phyloP scores from a whole-genome alignment of 2,329 filamentous ascomycete species.

The Neurospora sp. region DNA sequence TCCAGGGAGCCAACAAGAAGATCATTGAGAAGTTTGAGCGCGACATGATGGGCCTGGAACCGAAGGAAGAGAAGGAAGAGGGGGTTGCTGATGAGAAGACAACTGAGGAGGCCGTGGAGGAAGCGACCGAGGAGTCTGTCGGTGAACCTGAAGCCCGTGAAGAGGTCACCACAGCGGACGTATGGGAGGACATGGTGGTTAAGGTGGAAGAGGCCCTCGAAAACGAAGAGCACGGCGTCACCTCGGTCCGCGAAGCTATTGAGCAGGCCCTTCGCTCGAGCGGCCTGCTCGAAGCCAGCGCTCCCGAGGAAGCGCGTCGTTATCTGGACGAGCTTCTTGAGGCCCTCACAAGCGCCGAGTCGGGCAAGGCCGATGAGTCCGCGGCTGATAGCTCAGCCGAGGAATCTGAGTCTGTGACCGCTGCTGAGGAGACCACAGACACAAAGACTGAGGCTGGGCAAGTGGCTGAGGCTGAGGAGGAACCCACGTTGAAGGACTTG shows the following conservation, averaged over 20 bases:
- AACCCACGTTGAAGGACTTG: conserved; percentile 33
- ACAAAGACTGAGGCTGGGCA: conserved; percentile 5
- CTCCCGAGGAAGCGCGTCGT: conserved; percentile 33
- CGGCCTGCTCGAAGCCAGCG: conserved; percentile 37
- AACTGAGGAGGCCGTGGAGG: conserved; percentile 17
- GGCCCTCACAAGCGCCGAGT: conserved; percentile 29
- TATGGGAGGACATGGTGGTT: conserved; percentile 45
- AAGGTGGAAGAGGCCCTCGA: conserved; percentile 48
- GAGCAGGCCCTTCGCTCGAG: conserved; percentile 45
- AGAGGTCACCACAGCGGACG: conserved; percentile 12
- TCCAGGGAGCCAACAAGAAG: conserved; percentile 59
- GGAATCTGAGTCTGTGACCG: conserved; percentile 3
- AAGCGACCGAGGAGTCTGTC: conserved; percentile 3
- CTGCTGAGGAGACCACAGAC: conserved; percentile 4
- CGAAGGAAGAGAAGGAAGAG: conserved; percentile 18
- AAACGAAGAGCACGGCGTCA: conserved; percentile 43
- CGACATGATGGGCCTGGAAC: conserved; percentile 42
- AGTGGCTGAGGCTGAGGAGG: conserved; percentile 3
- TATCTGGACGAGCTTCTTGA: conserved; percentile 42
- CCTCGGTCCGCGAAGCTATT: conserved; percentile 42
- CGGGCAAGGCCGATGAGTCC: conserved; percentile 8
- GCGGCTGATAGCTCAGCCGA: conserved; percentile 11
- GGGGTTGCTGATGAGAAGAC: conserved; percentile 1
- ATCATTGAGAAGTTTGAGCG: conserved; percentile 61
- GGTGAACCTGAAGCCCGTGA: conserved; percentile 3